Evolutionary conservation across 345 rosid genomes (phyloP).

Genomic region (Gossypium rotundifolium): DNA sequence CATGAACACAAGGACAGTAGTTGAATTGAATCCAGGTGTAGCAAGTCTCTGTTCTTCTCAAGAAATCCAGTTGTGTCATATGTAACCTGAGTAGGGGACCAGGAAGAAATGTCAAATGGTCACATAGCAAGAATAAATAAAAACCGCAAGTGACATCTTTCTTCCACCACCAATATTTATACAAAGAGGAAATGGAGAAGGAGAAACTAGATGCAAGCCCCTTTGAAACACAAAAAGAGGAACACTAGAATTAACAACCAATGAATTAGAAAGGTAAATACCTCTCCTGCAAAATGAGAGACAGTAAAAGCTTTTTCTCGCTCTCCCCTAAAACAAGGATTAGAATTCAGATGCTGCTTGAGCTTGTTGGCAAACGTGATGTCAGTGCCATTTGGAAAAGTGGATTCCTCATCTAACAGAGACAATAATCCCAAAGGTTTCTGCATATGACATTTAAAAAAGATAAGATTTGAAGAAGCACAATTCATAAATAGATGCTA

Average conservation of each 20-base stretch:
- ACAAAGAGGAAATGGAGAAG: background rate
- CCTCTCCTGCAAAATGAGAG: conserved; percentile 97
- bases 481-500: background rate
- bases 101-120: conserved; percentile 23
- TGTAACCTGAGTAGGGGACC: conserved; percentile 52
- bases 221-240: background rate
- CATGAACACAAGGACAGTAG: conserved; percentile 85
- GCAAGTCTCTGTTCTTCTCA: conserved; percentile 93
- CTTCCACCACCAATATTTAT: background rate
- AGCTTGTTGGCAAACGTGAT: conserved; percentile 92
- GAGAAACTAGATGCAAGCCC: background rate
- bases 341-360: conserved; percentile 71
- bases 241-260: background rate
- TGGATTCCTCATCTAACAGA: conserved; percentile 92
- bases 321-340: conserved; percentile 76
- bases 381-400: conserved; percentile 94
- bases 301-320: conserved; percentile 77
- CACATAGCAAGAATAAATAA: conserved; percentile 18
- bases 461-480: conserved; percentile 4
- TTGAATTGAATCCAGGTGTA: conserved; percentile 88
- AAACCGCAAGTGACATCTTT: background rate
- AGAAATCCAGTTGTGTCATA: conserved; percentile 92
- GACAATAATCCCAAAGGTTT: conserved; percentile 90
- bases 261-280: conserved; percentile 15
- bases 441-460: conserved; percentile 41